phyloP scores from a whole-genome alignment of 2,329 filamentous ascomycete genomes.

The Pseudovirgaria hyperparasitica region DNA sequence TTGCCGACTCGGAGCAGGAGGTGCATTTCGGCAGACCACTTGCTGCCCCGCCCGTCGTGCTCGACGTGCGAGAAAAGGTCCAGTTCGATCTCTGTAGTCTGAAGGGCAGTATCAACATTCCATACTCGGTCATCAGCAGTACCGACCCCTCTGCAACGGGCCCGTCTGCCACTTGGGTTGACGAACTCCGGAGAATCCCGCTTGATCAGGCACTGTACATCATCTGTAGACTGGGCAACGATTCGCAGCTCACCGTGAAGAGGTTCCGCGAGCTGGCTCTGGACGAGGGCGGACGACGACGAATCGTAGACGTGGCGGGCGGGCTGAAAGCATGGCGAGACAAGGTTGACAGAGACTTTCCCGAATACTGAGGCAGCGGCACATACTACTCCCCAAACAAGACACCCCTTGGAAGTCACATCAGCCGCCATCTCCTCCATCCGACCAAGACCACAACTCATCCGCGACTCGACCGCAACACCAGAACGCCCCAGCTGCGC shows the following conservation, averaged over 20 bases:
- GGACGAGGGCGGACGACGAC: conserved; percentile 38
- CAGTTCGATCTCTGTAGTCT: conserved; percentile 74
- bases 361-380: conserved; percentile 44
- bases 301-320: conserved; percentile 58
- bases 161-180: conserved; percentile 14
- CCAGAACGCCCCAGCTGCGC: too few species aligned
- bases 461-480: too few species aligned
- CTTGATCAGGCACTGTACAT: conserved; percentile 50
- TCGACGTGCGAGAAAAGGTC: conserved; percentile 76
- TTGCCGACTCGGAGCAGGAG: too few species aligned
- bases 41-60: conserved; percentile 36
- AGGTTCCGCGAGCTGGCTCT: conserved; percentile 52
- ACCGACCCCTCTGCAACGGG: conserved; percentile 9
- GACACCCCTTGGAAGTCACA: too few species aligned
- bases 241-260: conserved; percentile 58
- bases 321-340: conserved; percentile 63
- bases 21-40: too few species aligned
- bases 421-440: too few species aligned
- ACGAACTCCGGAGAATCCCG: conserved; percentile 12
- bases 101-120: conserved; percentile 62
- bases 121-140: conserved; percentile 42
- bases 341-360: conserved; percentile 48
- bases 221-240: conserved; percentile 64
- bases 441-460: too few species aligned
- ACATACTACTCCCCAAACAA: too few species aligned